Evolutionary conservation across 1,284 basidiomycete genomes (phyloP).

Genomic region (Stygiomarasmius scandens): DNA sequence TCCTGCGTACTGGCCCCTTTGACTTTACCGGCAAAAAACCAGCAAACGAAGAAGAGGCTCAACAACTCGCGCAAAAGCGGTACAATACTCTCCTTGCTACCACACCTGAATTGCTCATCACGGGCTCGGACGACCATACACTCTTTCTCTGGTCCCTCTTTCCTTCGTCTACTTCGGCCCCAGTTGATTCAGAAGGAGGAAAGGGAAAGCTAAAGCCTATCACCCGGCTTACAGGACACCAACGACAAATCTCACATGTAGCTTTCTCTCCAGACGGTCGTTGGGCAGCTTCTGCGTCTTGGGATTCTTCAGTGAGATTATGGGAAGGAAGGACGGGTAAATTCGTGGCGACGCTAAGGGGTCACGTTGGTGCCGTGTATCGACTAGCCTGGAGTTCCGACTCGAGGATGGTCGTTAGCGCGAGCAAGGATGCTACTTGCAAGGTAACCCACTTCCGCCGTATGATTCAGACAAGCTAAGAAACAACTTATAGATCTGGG

Average conservation of each 20-base stretch:
- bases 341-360: slow-evolving; percentile 88
- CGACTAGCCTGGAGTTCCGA: slow-evolving; percentile 95
- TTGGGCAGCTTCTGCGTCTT: slow-evolving; percentile 89
- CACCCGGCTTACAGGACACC: slow-evolving; percentile 90
- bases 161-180: slow-evolving; percentile 44
- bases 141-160: slow-evolving; percentile 91
- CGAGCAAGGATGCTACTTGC: slow-evolving; percentile 94
- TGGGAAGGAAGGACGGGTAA: slow-evolving; percentile 96
- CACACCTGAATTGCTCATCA: slow-evolving; percentile 85
- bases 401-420: slow-evolving; percentile 88
- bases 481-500: slow-evolving; percentile 86
- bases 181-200: slow-evolving; percentile 23
- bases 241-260: slow-evolving; percentile 95
- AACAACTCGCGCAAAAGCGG: slow-evolving; percentile 72
- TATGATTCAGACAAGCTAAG: too few relatives aligned
- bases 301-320: slow-evolving; percentile 89
- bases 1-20: slow-evolving; percentile 93
- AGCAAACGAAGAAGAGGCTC: slow-evolving; percentile 81
- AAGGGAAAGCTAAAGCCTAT: slow-evolving; percentile 80
- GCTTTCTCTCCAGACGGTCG: slow-evolving; percentile 94
- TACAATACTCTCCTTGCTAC: slow-evolving; percentile 71
- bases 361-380: slow-evolving; percentile 95
- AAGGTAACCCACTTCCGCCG: slow-evolving; percentile 60
- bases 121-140: slow-evolving; percentile 94
- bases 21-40: slow-evolving; percentile 84